Base-by-base conservation (phyloP, 306 rosid species). In the Begonia masoniana region DNA sequence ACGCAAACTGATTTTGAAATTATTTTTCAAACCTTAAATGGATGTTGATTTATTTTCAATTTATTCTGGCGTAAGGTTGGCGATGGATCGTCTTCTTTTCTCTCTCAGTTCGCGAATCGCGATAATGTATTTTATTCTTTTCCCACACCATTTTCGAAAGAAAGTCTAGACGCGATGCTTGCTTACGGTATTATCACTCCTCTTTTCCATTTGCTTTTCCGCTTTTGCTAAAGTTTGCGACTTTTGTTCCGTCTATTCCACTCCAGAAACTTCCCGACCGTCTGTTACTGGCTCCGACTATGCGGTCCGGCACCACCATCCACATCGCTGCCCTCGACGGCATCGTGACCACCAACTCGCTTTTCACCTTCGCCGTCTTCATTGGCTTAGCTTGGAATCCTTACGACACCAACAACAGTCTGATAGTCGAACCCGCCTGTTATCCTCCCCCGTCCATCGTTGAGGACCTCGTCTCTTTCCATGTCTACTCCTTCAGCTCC, bases 401-500 rank as follows among this genome's bases (percentile, higher is more conserved):
- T 2, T 54, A 51, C 59, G 96, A 91, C 61, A 94, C 94, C 0
- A 0, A 10, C 14, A 67, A 82, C 65, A 73, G 47, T 49, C 95
- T 85, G 52, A 70, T 71, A 21, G 3, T 17, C 10, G 62, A 67
- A 24, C 36, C 66, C 0, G 1, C 50, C n/a, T 91, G 97, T 62
- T 12, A n/a, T 5, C 78, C 96, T 12, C 64, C 75, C 24, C 52
- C 82, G 43, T 45, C 77, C 43, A 68, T 85, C 15, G 93, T 84
- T 42, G 77, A 83, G 54, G 79, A 85, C 51, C 83, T 91, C 24
- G 74, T 91, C 4, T 47, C 96, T 60, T 91, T 85, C 75, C 97
- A 91, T 23, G 96, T 85, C 45, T 91, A 78, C 87, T 83, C 97
- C 43, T 91, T 91, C 88, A 83, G 94, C 75, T 91, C 84, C 62